A percentile compares a stretch with the other conserved stretches of the same genome.
Evolutionary conservation across 805 yeast species (phyloP).

Genomic region (Kodamaea kaohsiungensis): DNA sequence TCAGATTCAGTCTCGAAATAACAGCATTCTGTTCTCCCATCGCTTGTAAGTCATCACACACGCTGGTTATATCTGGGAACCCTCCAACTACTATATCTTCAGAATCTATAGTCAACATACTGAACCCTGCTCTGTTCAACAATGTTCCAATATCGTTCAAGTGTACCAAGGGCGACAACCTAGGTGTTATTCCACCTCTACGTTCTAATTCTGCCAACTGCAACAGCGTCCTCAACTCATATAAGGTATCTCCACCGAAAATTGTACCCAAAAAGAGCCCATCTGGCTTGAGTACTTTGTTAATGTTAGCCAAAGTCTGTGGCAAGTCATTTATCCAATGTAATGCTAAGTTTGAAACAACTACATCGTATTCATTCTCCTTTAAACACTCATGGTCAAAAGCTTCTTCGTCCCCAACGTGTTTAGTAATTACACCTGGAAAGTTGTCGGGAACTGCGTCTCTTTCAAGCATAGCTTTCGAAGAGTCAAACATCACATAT

Average conservation of each 20-base stretch:
- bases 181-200: constrained; percentile 74
- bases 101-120: constrained; percentile 78
- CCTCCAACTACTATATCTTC: constrained; percentile 77
- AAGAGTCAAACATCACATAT: constrained; percentile 68
- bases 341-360: constrained; percentile 67
- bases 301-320: constrained; percentile 53
- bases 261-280: constrained; percentile 80
- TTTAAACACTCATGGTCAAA: constrained; percentile 45
- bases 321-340: constrained; percentile 93
- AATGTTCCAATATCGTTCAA: constrained; percentile 74
- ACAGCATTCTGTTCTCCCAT: constrained; percentile 88
- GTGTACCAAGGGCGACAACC: constrained; percentile 79
- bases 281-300: constrained; percentile 67
- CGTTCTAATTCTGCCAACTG: constrained; percentile 85
- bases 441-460: constrained; percentile 51
- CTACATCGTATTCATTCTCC: constrained; percentile 59
- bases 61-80: constrained; percentile 68
- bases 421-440: constrained; percentile 45
- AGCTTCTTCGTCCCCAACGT: constrained; percentile 68
- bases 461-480: constrained; percentile 51
- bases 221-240: constrained; percentile 74
- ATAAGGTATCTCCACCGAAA: constrained; percentile 84
- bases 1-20: constrained; percentile 42
- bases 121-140: constrained; percentile 74
- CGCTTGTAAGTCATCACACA: constrained; percentile 68